Evolutionary conservation across 23 red algal species (phyloP), one percentile per base, ranked within the genome.

Genomic region (Agarophyton chilense): DNA sequence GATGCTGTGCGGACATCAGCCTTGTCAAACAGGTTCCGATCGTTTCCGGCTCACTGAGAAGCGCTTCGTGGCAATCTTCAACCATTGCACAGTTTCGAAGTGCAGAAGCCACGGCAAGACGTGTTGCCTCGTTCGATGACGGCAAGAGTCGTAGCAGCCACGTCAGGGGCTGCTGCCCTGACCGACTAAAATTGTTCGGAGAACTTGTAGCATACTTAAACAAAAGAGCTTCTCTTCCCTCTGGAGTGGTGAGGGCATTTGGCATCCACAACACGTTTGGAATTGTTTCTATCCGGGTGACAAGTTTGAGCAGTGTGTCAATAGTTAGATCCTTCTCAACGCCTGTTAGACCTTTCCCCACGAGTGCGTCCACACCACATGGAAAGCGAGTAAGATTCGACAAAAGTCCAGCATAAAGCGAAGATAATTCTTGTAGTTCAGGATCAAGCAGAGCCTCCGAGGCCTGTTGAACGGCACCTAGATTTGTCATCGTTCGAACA

Each of bases 231-330:
- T 79, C 73, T 52, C 86, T 63, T 61, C 86, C 86, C 31, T 81
- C 57, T 24, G 45, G 8, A 13, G 38, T 79, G 7, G 73, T 47
- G 53, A 72, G 75, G 51, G 73, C 72, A 39, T 90, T 90, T 11
- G 86, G 29, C 86, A 90, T 65, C 72, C 72, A 90, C 56, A 90
- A 34, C 26, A 81, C 86, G 35, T 90, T 79, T 19, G 86, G 86
- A 46, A 90, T 81, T 11, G 43, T 8, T 10, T 63, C 34, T 50
- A 90, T 8, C 46, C 86, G 62, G 16, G 25, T 32, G 32, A 81
- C 74, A 36, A 90, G 57, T 16, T 36, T 47, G 16, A 90, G 41
- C 42, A 90, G 51, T n/a, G 33, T 53, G 42, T 57, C 61, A 22
- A 68, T 50, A 26, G 86, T 72, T 36, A 55, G 29, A 19, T 61